Evolutionary conservation across 371 early-diverging fungal species (phyloP).

Genomic region (Mortierella sp.): DNA sequence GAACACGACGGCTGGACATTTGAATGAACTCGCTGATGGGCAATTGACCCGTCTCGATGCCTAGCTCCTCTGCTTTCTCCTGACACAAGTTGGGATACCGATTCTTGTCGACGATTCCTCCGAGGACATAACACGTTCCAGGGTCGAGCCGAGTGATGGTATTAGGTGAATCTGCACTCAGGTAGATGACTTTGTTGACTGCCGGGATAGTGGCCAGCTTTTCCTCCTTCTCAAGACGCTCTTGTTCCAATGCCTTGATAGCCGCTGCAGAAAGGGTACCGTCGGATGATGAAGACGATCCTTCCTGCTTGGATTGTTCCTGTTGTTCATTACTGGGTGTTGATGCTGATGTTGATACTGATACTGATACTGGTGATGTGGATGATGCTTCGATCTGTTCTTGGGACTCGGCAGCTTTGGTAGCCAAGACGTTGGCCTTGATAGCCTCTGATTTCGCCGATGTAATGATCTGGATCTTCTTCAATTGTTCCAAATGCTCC

Average conservation of each 20-base stretch:
- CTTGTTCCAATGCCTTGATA: constrained; percentile 54
- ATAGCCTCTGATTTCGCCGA: constrained; percentile 37
- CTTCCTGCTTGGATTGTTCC: background rate
- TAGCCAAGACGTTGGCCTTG: constrained; percentile 31
- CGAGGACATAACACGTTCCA: constrained; percentile 85
- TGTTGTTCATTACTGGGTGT: constrained; percentile 5
- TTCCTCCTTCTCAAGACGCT: constrained; percentile 40
- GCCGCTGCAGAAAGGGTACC: constrained; percentile 23
- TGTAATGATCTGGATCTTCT: constrained; percentile 23
- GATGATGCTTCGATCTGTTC: constrained; percentile 3
- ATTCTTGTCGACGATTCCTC: constrained; percentile 96
- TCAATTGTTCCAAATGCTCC: constrained; percentile 23
- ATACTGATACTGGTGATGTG: background rate
- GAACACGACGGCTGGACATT: constrained; percentile 82
- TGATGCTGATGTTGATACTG: constrained; percentile 16
- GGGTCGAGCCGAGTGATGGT: constrained; percentile 74
- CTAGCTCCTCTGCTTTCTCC: constrained; percentile 78
- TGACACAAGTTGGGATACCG: constrained; percentile 77
- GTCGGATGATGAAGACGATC: background rate
- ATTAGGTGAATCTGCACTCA: constrained; percentile 91
- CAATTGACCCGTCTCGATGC: constrained; percentile 82
- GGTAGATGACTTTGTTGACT: constrained; percentile 77
- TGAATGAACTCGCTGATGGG: constrained; percentile 88
- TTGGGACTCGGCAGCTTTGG: constrained; percentile 4
- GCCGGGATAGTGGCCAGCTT: constrained; percentile 55